Base-by-base conservation (phyloP, 352 stramenopile genomes). In the Phytopythium kandeliae region DNA sequence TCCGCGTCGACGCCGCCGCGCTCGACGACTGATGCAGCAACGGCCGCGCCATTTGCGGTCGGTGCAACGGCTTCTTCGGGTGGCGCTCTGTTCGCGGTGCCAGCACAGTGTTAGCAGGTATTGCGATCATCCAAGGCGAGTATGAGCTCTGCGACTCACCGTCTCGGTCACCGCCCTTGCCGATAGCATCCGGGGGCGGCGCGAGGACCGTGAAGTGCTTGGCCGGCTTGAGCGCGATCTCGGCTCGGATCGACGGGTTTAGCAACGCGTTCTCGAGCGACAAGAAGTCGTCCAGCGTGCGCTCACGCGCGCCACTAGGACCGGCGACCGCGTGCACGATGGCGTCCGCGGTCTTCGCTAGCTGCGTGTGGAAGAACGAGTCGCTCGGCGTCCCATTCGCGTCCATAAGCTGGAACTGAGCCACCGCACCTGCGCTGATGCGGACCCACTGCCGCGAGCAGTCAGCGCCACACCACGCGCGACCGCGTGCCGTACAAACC, bases 131-230 rank as follows among this genome's bases (percentile, higher is more conserved):
- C n/a, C 36, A 47, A 1, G 2, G 34, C 34, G 53, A 4, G 21
- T 37, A 28, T 22, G 31, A 28, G 16, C 7, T 12, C 2, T 16
- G n/a, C 1, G 9, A 2, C 48, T 24, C 15, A 62, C 55, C 51
- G 19, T 68, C 42, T 17, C 60, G 57, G 30, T 74, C 52, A 19
- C 45, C 30, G 16, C 63, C 49, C 47, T 71, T 69, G 22, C 46
- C 46, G 36, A 58, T 60, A 1, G 42, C 52, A 42, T 76, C 60
- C 26, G 74, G 75, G 13, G 73, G 62, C 26, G 80, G 63, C 41
- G 70, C 71, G n/a, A 64, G 60, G 40, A 88, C 67, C 26, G 76
- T 86, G 51, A 90, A 90, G 54, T 90, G 79, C 40, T 60, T 66
- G 22, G 68, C 56, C 35, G 69, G 59, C 24, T 73, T 62, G 8